Evolutionary conservation across 805 yeast genomes (phyloP).

Genomic region (Maudiozyma saulgeensis): DNA sequence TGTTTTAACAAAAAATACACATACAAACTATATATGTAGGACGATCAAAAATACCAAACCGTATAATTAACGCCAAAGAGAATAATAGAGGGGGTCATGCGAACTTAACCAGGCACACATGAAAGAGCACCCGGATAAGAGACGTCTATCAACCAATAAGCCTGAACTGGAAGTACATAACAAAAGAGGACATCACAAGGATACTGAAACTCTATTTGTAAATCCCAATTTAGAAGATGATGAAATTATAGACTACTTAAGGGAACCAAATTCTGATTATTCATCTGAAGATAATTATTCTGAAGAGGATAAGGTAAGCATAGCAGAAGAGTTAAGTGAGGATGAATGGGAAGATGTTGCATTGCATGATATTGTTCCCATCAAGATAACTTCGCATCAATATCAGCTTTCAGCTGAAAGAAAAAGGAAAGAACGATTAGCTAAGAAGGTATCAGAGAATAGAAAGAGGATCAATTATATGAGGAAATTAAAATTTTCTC

Average conservation of each 20-base stretch:
- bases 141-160: no score
- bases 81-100: no score
- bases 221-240: not conserved
- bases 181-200: not conserved
- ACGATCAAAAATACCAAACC: no score
- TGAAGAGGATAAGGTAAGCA: not conserved
- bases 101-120: no score
- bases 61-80: no score
- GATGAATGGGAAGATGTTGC: slow-evolving; percentile 26
- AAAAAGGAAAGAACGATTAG: not conserved
- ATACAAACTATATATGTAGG: no score
- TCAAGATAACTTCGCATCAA: not conserved
- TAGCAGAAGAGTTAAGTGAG: slow-evolving; percentile 6
- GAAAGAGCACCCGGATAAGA: no score
- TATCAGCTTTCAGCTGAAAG: not conserved
- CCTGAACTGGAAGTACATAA: no score
- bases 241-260: not conserved
- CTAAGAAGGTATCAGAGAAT: not conserved
- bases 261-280: not conserved
- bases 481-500: slow-evolving; percentile 10
- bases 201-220: not conserved
- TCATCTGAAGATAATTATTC: not conserved
- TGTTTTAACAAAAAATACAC: no score
- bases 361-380: slow-evolving; percentile 4
- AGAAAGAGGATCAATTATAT: slow-evolving; percentile 1